phyloP scores from a whole-genome alignment of 108 stramenopile species.

The Fragilaria radians region DNA sequence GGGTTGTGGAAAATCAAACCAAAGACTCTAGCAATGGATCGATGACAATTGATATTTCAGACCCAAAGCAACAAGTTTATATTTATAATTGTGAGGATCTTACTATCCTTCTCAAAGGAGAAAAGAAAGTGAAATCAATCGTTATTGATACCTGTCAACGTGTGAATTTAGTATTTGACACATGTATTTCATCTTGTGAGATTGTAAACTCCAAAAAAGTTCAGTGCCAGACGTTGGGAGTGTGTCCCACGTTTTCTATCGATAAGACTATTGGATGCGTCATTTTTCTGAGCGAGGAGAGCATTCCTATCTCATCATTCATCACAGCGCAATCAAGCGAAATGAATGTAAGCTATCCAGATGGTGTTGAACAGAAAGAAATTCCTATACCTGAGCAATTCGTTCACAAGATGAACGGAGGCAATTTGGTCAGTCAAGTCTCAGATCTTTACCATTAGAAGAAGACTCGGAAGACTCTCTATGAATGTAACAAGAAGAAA shows the following conservation, averaged over 20 bases:
- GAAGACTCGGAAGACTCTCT: too few relatives aligned
- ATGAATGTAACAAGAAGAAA: too few relatives aligned
- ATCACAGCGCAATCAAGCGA: slow-evolving; percentile 89
- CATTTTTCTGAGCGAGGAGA: slow-evolving; percentile 79
- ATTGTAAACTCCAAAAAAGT: slow-evolving; percentile 92
- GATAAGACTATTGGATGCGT: slow-evolving; percentile 96
- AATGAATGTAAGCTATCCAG: slow-evolving; percentile 94
- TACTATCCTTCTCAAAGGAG: slow-evolving; percentile 83
- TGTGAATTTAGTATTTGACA: slow-evolving; percentile 79
- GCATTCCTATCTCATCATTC: slow-evolving; percentile 57
- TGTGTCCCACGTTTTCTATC: slow-evolving; percentile 88
- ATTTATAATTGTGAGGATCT: slow-evolving; percentile 85
- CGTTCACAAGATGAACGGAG: slow-evolving; percentile 67
- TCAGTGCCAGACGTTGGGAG: slow-evolving; percentile 73
- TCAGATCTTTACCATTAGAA: slow-evolving; percentile 87
- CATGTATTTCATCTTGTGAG: slow-evolving; percentile 83
- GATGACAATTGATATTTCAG: slow-evolving; percentile 71
- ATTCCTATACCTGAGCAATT: slow-evolving; percentile 98
- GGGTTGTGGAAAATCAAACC: slow-evolving; percentile 94
- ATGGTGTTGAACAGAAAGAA: slow-evolving; percentile 88
- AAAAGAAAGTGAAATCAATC: slow-evolving; percentile 84
- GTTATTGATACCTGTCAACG: slow-evolving; percentile 84
- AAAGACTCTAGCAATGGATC: slow-evolving; percentile 64
- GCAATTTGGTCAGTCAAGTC: slow-evolving; percentile 62
- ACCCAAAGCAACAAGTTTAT: slow-evolving; percentile 87